Percentiles rank a stretch among this genome's conserved stretches.
Conservation (phyloP, 306 rosid genomes). For the Abrus pulchellus region DNA sequence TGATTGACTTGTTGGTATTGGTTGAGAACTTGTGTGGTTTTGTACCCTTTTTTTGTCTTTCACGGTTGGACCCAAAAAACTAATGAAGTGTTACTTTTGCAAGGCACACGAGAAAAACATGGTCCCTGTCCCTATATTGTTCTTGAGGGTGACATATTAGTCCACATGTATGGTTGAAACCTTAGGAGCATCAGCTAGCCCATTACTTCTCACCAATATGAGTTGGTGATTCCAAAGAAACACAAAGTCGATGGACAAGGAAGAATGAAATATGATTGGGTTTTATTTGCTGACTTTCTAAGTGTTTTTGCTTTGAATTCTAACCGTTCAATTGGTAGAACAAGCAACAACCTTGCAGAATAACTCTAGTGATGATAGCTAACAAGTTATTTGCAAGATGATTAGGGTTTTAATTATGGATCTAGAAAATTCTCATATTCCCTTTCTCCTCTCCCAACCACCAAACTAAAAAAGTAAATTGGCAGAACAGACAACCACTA, state of each 20-base stretch:
- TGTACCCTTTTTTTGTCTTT: conserved; percentile 31
- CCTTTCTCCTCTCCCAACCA: no score
- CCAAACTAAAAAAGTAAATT: no score
- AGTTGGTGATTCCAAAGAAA: conserved; percentile 29
- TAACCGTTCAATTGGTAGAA: conserved; percentile 34
- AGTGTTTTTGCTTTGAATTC: background rate
- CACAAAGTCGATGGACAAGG: conserved; percentile 23
- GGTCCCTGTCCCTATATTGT: conserved; percentile 65
- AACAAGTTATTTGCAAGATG: no score
- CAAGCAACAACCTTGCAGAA: conserved; percentile 17
- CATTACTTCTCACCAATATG: conserved; percentile 41
- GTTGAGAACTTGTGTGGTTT: conserved; percentile 37
- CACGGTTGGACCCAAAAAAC: conserved; percentile 42
- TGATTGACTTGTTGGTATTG: conserved; percentile 53
- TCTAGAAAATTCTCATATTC: no score
- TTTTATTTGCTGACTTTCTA: background rate
- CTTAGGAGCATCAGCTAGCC: conserved; percentile 32
- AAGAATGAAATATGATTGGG: conserved; percentile 18
- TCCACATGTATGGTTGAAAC: conserved; percentile 65
- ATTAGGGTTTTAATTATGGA: no score
- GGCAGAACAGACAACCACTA: conserved; percentile 37
- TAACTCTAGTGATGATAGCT: no score
- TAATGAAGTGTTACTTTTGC: conserved; percentile 27
- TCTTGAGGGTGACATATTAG: conserved; percentile 42
- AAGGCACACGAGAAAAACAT: conserved; percentile 30